Percentiles rank a stretch among this genome's conserved stretches.
Conservation (phyloP, 176 grass and related monocot genomes). For the Thinopyrum elongatum region DNA sequence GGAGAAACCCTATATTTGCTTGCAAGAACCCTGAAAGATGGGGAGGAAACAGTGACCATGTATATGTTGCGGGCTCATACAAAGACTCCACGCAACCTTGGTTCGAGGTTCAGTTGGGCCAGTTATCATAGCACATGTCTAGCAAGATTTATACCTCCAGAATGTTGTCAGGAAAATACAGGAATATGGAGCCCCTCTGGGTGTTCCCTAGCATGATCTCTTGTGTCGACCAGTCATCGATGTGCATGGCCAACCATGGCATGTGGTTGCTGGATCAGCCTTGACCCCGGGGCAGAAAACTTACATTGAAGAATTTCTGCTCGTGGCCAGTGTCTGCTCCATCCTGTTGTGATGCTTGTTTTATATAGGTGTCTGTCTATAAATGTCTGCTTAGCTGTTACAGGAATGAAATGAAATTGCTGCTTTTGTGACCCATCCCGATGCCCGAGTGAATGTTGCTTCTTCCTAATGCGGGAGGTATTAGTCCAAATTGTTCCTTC, state of each 20-base stretch:
- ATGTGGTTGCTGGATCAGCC: not conserved
- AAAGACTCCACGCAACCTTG: not conserved
- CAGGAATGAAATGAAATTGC: not conserved
- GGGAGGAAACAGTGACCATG: not conserved
- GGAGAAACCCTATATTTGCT: not conserved
- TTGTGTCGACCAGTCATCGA: not conserved
- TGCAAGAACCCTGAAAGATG: constrained; percentile 10
- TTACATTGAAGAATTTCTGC: not conserved
- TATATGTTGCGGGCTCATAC: not conserved
- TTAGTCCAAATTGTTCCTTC: no score
- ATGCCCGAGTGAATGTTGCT: not conserved
- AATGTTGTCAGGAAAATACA: not conserved
- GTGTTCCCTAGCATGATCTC: not conserved
- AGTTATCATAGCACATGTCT: not conserved
- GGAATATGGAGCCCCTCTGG: not conserved
- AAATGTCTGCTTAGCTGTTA: not conserved
- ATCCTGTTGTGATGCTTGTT: not conserved
- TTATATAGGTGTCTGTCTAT: not conserved
- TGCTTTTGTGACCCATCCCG: not conserved
- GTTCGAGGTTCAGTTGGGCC: not conserved
- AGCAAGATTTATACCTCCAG: not conserved
- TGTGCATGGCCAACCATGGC: not conserved
- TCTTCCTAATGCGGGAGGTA: no score
- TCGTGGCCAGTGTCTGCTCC: not conserved
- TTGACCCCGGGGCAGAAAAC: not conserved